Evolutionary conservation across 768 basidiomycete species (phyloP).

Genomic region (Rhizopogon vesiculosus): DNA sequence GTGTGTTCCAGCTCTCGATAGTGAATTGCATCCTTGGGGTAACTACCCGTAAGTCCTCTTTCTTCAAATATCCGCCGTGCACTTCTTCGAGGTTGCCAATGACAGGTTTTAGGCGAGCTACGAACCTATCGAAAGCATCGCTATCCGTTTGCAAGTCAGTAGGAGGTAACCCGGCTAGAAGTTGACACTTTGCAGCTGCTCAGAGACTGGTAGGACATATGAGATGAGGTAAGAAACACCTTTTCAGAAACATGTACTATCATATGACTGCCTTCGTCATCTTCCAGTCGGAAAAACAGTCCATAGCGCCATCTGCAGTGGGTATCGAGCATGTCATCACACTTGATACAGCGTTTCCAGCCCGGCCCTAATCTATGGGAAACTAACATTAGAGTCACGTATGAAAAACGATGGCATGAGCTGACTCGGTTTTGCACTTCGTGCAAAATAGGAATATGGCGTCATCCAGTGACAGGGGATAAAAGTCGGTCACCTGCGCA

Average conservation of each 20-base stretch:
- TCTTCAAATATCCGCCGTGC: conserved; percentile 26
- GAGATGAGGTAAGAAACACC: conserved; percentile 17
- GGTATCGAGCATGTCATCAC: conserved; percentile 49
- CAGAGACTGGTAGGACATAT: background rate
- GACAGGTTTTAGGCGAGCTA: conserved; percentile 37
- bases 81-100: conserved; percentile 43
- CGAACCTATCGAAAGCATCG: conserved; percentile 32
- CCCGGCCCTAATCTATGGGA: conserved; percentile 37
- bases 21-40: conserved; percentile 23
- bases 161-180: conserved; percentile 14
- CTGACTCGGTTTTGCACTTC: conserved; percentile 49
- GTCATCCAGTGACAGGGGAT: conserved; percentile 45
- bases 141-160: conserved; percentile 38
- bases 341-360: conserved; percentile 43
- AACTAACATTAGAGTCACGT: background rate
- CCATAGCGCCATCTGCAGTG: conserved; percentile 44
- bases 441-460: conserved; percentile 47
- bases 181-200: background rate
- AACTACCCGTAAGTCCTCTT: conserved; percentile 15
- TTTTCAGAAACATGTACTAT: conserved; percentile 46
- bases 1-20: conserved; percentile 25
- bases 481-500: conserved; percentile 52
- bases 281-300: conserved; percentile 48
- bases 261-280: conserved; percentile 39
- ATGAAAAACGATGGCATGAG: background rate